Evolutionary conservation across 1,284 basidiomycete genomes (phyloP), one percentile per base, ranked within the genome.

Genomic region (Trichosporon ovoides): DNA sequence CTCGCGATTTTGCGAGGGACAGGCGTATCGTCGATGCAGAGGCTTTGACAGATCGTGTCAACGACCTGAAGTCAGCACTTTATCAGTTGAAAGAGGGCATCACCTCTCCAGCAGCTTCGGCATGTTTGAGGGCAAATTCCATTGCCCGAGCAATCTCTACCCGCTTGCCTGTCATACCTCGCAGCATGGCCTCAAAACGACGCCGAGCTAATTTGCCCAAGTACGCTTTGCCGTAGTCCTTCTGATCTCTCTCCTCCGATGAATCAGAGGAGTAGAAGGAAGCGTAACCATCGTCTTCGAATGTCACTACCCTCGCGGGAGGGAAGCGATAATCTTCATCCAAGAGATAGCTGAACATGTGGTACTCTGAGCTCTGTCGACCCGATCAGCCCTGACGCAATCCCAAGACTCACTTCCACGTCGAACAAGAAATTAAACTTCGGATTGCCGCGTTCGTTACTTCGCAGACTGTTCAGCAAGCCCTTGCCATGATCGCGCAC

Each of bases 1-100:
- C 96, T 86, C 7, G 96, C 91, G 51, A 98, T 84, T 74, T 99
- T 99, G 64, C 94, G 86, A 36, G 96, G 94, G 12, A 98, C 88
- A 0, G 96, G 87, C 0, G 96, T 98, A 16, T 83, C 81, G 59
- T 92, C 89, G 13, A 95, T 85, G 28, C 88, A 80, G 5, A 96
- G 79, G 3, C 92, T 91, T 35, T 86, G 81, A 49, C 91, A 84
- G 63, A 97, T 88, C 59, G 94, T 84, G 63, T 95, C 90, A 9
- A 86, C 84, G 24, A 97, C 84, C 91, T 94, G 62, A 1, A 1
- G 38, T 58, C 43, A 55, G 61, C 51, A 19, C n/a, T n/a, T 13
- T 18, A 7, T 20, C 22, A 5, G 7, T 1, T 36, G 20, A 18
- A 13, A 22, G 13, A 14, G 6, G 38, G 1, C 65, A 79, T 57